Base-by-base conservation (phyloP, 2,329 filamentous ascomycete genomes). In the Arthroderma uncinatum region DNA sequence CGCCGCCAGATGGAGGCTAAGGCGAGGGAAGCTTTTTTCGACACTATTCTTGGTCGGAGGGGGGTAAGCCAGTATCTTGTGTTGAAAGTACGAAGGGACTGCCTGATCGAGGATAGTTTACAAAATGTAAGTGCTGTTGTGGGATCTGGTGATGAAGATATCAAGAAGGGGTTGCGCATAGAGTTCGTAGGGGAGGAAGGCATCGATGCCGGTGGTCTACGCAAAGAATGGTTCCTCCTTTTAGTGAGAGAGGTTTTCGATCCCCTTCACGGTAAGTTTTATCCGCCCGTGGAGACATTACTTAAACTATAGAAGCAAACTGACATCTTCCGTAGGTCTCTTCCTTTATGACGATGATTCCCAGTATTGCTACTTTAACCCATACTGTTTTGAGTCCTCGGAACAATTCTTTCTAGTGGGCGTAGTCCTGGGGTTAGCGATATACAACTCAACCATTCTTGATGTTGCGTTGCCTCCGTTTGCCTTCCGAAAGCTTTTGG, bases 201-300 rank as follows among this genome's bases (percentile, higher is more conserved):
- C 3, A 84, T 95, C 54, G 91, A 96, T 73, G 89, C 87, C 3
- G 91, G 91, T 37, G 91, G 91, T 0, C 76, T 95, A 57, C 83
- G 89, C 57, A 96, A 96, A 70, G 91, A 96, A 72, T 96, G 91
- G 91, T 96, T 96, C 67, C 74, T 95, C 54, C 79, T 95, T 58
- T 79, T 96, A 21, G 84, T 93, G 53, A 80, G 90, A 63, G 91
- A 96, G 67, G 85, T 96, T 33, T 95, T 95, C 71, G 90, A 94
- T 65, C 89, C 89, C 2, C 83, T 91, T 63, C 87, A 95, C 74
- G 89, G 87, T 90, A 78, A 65, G 83, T 73, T 53, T 34, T 36
- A 9, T 33, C 25, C 9, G 7, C 12, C 34, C 23, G 12, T 12
- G 9, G 28, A n/a, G 12, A 21, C 33, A 44, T 23, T 44, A 33